These are phyloP conservation scores for Fragosphaeria purpurea DNA, from an alignment of 2,329 filamentous ascomycete genomes.

Conservation along the genomic window DNA sequence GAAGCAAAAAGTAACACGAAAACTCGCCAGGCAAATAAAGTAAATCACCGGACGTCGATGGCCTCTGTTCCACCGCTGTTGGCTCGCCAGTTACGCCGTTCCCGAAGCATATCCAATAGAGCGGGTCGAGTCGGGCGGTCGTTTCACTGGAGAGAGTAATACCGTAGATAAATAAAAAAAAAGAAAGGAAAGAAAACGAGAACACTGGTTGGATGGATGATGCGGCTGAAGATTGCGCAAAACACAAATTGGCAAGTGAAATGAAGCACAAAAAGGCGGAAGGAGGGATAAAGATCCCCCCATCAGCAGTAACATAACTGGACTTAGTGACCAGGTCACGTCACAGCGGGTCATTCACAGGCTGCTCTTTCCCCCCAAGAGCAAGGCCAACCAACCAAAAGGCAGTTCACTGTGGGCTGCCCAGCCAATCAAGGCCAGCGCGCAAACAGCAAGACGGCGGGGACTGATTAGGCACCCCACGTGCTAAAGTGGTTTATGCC, in stretches of 20 bases:
- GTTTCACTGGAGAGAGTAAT: background rate
- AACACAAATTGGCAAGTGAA: no score
- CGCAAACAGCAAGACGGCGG: no score
- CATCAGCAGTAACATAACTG: no score
- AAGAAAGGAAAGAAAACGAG: background rate
- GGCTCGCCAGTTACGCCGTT: background rate
- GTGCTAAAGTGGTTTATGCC: background rate
- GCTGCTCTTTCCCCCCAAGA: no score
- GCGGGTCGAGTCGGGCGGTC: background rate
- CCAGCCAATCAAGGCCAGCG: slow-evolving; percentile 2
- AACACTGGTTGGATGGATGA: background rate
- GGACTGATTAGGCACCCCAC: no score
- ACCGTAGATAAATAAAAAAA: background rate
- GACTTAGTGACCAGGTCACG: slow-evolving; percentile 1
- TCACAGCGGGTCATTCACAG: slow-evolving; percentile 4
- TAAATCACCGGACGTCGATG: slow-evolving; percentile 1
- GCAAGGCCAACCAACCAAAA: no score
- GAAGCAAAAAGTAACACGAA: background rate
- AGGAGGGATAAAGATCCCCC: no score
- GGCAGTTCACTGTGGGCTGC: background rate
- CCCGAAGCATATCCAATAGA: slow-evolving; percentile 4
- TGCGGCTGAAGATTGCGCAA: background rate
- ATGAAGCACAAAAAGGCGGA: no score
- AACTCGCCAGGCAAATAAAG: background rate
- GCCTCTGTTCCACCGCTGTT: background rate